phyloP scores from a whole-genome alignment of 257 asterid genomes.

The Solanum medicagineum region DNA sequence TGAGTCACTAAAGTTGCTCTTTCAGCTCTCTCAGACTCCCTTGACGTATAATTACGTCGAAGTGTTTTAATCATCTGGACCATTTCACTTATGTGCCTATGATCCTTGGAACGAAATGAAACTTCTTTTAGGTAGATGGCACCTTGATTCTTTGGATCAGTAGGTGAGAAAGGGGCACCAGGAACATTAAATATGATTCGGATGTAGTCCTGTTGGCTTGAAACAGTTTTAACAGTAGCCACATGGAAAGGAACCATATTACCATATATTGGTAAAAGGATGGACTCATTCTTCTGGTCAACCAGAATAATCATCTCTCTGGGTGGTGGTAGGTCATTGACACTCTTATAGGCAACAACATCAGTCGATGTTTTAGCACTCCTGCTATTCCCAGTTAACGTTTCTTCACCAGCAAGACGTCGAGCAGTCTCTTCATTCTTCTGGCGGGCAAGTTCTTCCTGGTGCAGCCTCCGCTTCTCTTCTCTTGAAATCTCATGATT shows the following conservation, averaged over 20 bases:
- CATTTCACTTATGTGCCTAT: constrained; percentile 15
- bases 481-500: constrained; percentile 18
- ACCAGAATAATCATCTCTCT: constrained; percentile 17
- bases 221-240: constrained; percentile 14
- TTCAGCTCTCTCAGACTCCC: constrained; percentile 17
- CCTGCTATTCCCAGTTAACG: not conserved
- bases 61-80: constrained; percentile 11
- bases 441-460: constrained; percentile 19
- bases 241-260: constrained; percentile 22
- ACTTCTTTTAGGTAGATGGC: constrained; percentile 14
- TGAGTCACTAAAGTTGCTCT: constrained; percentile 14
- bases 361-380: constrained; percentile 6
- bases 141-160: constrained; percentile 6
- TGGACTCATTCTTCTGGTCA: constrained; percentile 17
- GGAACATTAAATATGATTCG: constrained; percentile 17
- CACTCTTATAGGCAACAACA: constrained; percentile 9
- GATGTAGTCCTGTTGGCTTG: constrained; percentile 23
- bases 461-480: constrained; percentile 14
- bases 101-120: constrained; percentile 17
- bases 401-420: constrained; percentile 9
- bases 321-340: constrained; percentile 21
- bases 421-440: constrained; percentile 21
- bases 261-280: constrained; percentile 16
- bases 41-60: constrained; percentile 6
- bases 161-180: constrained; percentile 9